Evolutionary conservation across 2,329 filamentous ascomycete species (phyloP).

Genomic region (Dothidotthia symphoricarpi): DNA sequence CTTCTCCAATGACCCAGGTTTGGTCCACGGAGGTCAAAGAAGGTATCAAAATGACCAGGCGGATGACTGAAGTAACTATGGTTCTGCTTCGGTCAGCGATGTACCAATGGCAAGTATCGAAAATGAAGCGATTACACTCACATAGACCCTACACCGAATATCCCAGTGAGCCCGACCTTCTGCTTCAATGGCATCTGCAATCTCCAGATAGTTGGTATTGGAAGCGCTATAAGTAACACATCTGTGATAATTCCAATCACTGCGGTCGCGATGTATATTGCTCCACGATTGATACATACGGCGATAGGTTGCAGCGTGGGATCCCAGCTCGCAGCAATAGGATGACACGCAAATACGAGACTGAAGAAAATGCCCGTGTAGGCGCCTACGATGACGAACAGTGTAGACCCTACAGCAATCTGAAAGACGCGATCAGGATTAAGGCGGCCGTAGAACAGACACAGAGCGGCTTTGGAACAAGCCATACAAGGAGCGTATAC

Average conservation of each 20-base stretch:
- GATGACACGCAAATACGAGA: slow-evolving; percentile 23
- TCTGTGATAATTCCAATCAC: slow-evolving; percentile 21
- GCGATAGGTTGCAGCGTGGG: slow-evolving; percentile 10
- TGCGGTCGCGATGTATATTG: slow-evolving; percentile 23
- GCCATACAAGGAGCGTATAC: slow-evolving; percentile 15
- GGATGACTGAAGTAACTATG: slow-evolving; percentile 15
- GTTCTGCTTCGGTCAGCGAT: slow-evolving; percentile 7
- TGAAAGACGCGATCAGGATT: slow-evolving; percentile 10
- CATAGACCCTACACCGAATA: slow-evolving; percentile 22
- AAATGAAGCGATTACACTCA: slow-evolving; percentile 1
- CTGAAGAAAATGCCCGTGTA: slow-evolving; percentile 24
- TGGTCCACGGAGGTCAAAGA: slow-evolving; percentile 14
- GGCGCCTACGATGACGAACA: slow-evolving; percentile 17
- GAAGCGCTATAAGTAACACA: slow-evolving; percentile 17
- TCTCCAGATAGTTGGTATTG: slow-evolving; percentile 17
- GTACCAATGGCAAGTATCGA: not conserved
- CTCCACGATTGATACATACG: slow-evolving; percentile 18
- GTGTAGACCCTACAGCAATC: slow-evolving; percentile 11
- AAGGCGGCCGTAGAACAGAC: slow-evolving; percentile 20
- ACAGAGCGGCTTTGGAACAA: slow-evolving; percentile 17
- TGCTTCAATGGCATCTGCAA: slow-evolving; percentile 21
- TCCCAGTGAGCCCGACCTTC: slow-evolving; percentile 16
- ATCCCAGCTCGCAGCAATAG: slow-evolving; percentile 22
- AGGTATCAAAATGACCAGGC: slow-evolving; percentile 13
- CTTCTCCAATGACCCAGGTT: slow-evolving; percentile 11